Evolutionary conservation across 768 basidiomycete species (phyloP).

Genomic region (Leccinum subtestaceum): DNA sequence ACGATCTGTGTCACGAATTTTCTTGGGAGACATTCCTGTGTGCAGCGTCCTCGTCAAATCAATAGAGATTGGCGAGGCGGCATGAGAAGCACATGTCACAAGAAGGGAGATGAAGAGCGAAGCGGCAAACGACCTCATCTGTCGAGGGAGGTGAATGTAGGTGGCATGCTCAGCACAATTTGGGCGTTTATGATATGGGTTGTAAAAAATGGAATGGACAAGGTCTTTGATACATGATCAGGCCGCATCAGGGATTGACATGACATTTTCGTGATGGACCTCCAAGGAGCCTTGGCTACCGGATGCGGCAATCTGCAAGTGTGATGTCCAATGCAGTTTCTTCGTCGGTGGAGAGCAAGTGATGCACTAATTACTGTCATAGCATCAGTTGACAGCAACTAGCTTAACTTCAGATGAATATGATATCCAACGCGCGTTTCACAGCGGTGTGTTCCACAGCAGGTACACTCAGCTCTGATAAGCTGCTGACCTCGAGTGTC

Average conservation of each 20-base stretch:
- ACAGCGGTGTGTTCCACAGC: neutral
- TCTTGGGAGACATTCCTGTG: conserved; percentile 7
- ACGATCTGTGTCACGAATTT: conserved; percentile 17
- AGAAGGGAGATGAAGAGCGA: conserved; percentile 7
- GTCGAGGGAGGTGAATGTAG: neutral
- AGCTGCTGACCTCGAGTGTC: neutral
- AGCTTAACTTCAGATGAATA: no score
- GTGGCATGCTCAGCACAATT: neutral
- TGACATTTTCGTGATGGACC: neutral
- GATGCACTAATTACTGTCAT: neutral
- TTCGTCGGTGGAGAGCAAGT: neutral
- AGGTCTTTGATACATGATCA: neutral
- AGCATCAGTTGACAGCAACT: neutral
- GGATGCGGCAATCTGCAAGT: no score
- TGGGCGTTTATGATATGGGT: conserved; percentile 6
- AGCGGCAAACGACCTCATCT: conserved; percentile 14
- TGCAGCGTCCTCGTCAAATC: conserved; percentile 11
- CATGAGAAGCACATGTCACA: conserved; percentile 6
- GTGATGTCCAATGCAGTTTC: neutral
- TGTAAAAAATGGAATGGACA: neutral
- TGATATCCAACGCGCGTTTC: neutral
- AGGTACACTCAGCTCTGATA: neutral
- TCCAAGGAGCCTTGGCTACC: neutral
- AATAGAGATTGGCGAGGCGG: conserved; percentile 1
- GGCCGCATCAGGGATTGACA: neutral